Evolutionary conservation across 208 protist genomes (phyloP).

Genomic region (Acanthamoeba triangularis): DNA sequence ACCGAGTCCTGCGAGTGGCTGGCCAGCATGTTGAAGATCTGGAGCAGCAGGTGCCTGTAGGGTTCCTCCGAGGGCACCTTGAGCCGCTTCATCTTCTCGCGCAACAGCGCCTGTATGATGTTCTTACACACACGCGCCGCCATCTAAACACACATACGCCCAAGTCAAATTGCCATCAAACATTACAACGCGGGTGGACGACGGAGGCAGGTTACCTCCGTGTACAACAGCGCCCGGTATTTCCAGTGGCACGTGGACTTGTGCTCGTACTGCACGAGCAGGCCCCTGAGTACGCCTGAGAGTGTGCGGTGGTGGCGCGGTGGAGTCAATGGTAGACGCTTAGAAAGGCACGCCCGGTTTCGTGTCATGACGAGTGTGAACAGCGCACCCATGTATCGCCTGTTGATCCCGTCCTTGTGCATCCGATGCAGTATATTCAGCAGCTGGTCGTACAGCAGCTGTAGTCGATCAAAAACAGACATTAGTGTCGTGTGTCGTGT

Average conservation of each 20-base stretch:
- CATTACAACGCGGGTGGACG: not conserved
- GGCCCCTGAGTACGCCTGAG: not conserved
- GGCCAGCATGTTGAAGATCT: conserved; percentile 71
- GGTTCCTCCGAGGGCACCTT: conserved; percentile 77
- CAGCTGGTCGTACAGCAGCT: conserved; percentile 46
- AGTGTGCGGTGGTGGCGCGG: not conserved
- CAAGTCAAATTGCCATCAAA: too few species aligned
- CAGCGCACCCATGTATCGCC: conserved; percentile 26
- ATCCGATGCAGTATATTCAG: conserved; percentile 69
- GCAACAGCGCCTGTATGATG: conserved; percentile 60
- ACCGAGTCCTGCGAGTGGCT: not conserved
- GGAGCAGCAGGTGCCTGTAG: conserved; percentile 66
- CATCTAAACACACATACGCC: too few species aligned
- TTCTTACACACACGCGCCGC: conserved; percentile 62
- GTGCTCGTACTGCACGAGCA: conserved; percentile 13
- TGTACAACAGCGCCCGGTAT: conserved; percentile 42
- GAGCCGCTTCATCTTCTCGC: conserved; percentile 77
- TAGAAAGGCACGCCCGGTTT: too few species aligned
- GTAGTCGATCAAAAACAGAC: too few species aligned
- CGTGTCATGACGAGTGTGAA: too few species aligned
- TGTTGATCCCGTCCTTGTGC: conserved; percentile 69
- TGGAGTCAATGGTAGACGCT: too few species aligned
- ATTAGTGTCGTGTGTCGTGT: too few species aligned
- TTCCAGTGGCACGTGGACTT: conserved; percentile 22
- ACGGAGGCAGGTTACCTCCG: too few species aligned